Base-by-base conservation (phyloP, 1,284 basidiomycete genomes). In the Malassezia furfur region DNA sequence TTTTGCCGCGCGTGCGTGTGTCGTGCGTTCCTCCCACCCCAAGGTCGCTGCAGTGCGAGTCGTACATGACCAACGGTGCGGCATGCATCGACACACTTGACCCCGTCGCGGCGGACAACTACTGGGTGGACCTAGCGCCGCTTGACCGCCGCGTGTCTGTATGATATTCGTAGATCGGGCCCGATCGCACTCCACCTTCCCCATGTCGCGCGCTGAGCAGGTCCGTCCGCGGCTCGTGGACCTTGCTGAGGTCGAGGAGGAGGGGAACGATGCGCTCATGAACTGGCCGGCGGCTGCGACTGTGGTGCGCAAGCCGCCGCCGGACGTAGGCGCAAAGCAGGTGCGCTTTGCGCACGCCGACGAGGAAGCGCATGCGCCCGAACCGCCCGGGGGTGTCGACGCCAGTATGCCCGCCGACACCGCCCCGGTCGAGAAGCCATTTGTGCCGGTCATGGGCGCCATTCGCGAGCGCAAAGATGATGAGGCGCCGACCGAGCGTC, bases 201-300 rank as follows among this genome's bases (percentile, higher is more conserved):
- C 25, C 50, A 43, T 41, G 46, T 48, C 30, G n/a, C 47, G 38
- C 19, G 17, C 19, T 25, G 38, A 67, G 57, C 65, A 53, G 41
- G 61, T 68, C 7, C 60, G 67, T 4, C 67, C 67, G 28, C 61
- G 67, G 19, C 60, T 59, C 30, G 40, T 63, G 40, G 67, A 66
- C 41, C 50, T 68, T 25, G 59, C 60, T 6, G 65, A 65, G 32
- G 59, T 65, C 22, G 63, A 60, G 35, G 59, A 65, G 32, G 35
- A 50, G n/a, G 30, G 10, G 30, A 15, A 38, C 5, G 60, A 62
- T 32, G 57, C 59, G 6, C 57, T 65, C 53, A 48, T 53, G 15
- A 25, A 64, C 17, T 70, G 68, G 68, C 68, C 68, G 0, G 57
- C 68, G 38, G 68, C 68, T 12, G 68, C 68, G 0, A 56, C 45